Evolutionary conservation across 2,329 filamentous ascomycete species (phyloP).

Genomic region (Pseudogymnoascus sp.): DNA sequence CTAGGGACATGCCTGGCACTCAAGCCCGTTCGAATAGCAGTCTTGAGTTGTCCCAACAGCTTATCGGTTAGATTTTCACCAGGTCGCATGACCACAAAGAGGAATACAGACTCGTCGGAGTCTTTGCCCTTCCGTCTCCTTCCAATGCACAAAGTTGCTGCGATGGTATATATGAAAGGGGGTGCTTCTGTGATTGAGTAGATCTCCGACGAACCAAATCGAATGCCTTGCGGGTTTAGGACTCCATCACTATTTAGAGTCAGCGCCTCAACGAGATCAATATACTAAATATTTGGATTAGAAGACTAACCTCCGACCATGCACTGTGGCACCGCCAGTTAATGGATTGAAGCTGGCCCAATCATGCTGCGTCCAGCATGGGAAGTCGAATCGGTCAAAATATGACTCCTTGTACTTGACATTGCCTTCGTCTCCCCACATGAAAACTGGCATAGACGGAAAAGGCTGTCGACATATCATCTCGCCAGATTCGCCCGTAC

Average conservation of each 20-base stretch:
- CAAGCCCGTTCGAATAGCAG: slow-evolving; percentile 13
- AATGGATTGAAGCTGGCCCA: slow-evolving; percentile 36
- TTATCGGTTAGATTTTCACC: slow-evolving; percentile 13
- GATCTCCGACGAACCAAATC: slow-evolving; percentile 10
- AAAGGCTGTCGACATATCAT: slow-evolving; percentile 39
- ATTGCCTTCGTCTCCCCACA: slow-evolving; percentile 36
- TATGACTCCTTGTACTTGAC: slow-evolving; percentile 38
- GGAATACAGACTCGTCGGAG: slow-evolving; percentile 20
- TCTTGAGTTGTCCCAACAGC: slow-evolving; percentile 26
- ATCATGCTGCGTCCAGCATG: slow-evolving; percentile 40
- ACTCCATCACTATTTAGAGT: slow-evolving; percentile 9
- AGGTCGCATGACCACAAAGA: slow-evolving; percentile 21
- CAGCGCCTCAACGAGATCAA: slow-evolving; percentile 16
- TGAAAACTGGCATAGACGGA: slow-evolving; percentile 38
- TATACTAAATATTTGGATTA: neutral
- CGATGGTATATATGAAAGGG: slow-evolving; percentile 27
- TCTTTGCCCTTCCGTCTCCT: slow-evolving; percentile 15
- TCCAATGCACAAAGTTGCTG: slow-evolving; percentile 21
- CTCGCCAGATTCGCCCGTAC: slow-evolving; percentile 35
- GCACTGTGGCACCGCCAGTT: slow-evolving; percentile 36
- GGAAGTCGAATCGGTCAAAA: slow-evolving; percentile 36
- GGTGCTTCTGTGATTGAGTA: slow-evolving; percentile 36
- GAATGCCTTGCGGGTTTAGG: slow-evolving; percentile 5
- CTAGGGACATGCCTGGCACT: slow-evolving; percentile 6
- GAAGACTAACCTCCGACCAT: slow-evolving; percentile 28